Evolutionary conservation across 768 basidiomycete species (phyloP).

Genomic region (Cystobasidium tubakii): DNA sequence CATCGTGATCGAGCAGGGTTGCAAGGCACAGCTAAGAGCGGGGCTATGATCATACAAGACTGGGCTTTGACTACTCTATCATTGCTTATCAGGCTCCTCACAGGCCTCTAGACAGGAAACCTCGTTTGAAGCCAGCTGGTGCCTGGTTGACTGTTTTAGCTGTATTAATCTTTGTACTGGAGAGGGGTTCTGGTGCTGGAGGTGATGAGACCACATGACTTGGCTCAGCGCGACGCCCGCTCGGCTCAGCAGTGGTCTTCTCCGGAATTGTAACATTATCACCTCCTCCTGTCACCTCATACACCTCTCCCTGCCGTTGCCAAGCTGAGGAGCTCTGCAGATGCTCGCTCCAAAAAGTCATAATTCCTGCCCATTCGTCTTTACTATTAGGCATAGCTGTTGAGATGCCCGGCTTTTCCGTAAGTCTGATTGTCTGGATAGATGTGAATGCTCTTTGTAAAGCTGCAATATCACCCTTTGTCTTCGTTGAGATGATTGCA

Average conservation of each 20-base stretch:
- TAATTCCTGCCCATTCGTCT: slow-evolving; percentile 23
- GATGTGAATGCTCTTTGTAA: slow-evolving; percentile 6
- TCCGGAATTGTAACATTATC: background rate
- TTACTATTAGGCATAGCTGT: slow-evolving; percentile 13
- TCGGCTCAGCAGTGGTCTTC: background rate
- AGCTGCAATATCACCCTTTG: background rate
- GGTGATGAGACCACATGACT: background rate
- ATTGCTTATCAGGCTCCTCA: background rate
- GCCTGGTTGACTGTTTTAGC: background rate
- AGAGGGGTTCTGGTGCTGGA: background rate
- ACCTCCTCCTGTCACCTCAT: slow-evolving; percentile 2
- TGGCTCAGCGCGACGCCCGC: background rate
- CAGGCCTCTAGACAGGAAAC: slow-evolving; percentile 11
- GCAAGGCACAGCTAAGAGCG: no score
- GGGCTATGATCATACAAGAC: no score
- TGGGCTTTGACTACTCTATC: no score
- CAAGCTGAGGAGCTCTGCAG: background rate
- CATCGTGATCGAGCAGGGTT: no score
- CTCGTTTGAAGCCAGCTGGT: background rate
- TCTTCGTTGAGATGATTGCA: background rate
- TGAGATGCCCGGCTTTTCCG: background rate
- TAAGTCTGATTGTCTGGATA: background rate
- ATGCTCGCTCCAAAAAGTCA: slow-evolving; percentile 31
- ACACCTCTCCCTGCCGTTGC: slow-evolving; percentile 23
- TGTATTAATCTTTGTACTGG: background rate